Evolutionary conservation across 345 rosid species (phyloP).

Genomic region (Eutrema japonicum): DNA sequence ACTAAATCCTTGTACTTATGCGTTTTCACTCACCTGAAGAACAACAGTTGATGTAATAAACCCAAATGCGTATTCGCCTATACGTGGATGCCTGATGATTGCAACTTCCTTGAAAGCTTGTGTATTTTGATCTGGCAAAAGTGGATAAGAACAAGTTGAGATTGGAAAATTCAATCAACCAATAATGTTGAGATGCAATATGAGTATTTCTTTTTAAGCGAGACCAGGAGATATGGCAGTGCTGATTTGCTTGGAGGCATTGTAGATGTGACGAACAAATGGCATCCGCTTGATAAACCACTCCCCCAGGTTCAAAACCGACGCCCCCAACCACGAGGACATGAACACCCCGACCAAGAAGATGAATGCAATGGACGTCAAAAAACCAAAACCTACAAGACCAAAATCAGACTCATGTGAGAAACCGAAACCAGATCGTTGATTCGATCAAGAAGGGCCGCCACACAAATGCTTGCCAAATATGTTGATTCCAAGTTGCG

Average conservation of each 20-base stretch:
- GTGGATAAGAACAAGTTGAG: slow-evolving; percentile 10
- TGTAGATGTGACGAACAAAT: slow-evolving; percentile 95
- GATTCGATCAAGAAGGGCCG: background rate
- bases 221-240: slow-evolving; percentile 98
- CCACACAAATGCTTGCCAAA: slow-evolving; percentile 69
- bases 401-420: slow-evolving; percentile 19
- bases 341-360: slow-evolving; percentile 98
- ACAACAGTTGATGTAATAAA: slow-evolving; percentile 85
- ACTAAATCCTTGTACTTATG: slow-evolving; percentile 14
- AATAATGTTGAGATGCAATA: slow-evolving; percentile 5
- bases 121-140: slow-evolving; percentile 78
- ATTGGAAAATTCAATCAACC: background rate
- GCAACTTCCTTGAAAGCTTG: slow-evolving; percentile 98
- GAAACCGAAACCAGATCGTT: background rate
- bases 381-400: slow-evolving; percentile 83
- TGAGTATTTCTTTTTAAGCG: background rate
- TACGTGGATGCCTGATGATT: slow-evolving; percentile 88
- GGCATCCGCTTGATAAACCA: slow-evolving; percentile 99
- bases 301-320: slow-evolving; percentile 90
- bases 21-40: slow-evolving; percentile 65
- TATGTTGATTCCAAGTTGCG: slow-evolving; percentile 89
- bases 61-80: slow-evolving; percentile 97
- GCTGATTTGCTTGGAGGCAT: slow-evolving; percentile 98
- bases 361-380: slow-evolving; percentile 92
- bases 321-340: slow-evolving; percentile 99